Conservation (phyloP, 2,329 filamentous ascomycete genomes). For the Aspergillus cejpii region DNA sequence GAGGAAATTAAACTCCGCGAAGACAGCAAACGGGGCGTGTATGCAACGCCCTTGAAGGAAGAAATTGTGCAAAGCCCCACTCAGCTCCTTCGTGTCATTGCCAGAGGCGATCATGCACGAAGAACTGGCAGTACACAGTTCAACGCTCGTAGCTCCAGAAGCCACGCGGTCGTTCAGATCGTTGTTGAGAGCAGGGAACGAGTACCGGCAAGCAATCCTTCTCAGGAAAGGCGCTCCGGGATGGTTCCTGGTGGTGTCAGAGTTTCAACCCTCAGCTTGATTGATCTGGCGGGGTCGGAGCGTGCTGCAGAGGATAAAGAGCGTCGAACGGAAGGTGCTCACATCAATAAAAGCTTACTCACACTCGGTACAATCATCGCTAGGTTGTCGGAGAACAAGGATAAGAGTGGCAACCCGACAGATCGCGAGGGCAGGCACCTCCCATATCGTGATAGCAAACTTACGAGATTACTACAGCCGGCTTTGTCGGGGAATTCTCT, state of each 20-base stretch:
- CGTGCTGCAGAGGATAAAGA: conserved; percentile 94
- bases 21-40: conserved; percentile 92
- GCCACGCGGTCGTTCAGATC: conserved; percentile 96
- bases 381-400: conserved; percentile 80
- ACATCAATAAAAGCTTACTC: conserved; percentile 96
- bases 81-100: conserved; percentile 88
- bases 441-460: conserved; percentile 94
- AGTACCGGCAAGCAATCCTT: conserved; percentile 49
- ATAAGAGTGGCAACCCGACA: conserved; percentile 63
- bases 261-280: conserved; percentile 89
- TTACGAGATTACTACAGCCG: conserved; percentile 85
- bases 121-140: conserved; percentile 93
- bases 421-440: conserved; percentile 89
- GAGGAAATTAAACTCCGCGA: conserved; percentile 97
- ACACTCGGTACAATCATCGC: conserved; percentile 94
- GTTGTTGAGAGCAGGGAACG: conserved; percentile 95
- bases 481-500: conserved; percentile 89
- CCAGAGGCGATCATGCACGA: conserved; percentile 82
- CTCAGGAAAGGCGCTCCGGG: conserved; percentile 59
- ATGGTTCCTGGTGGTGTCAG: conserved; percentile 81
- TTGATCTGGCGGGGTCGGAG: conserved; percentile 93
- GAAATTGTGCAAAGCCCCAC: conserved; percentile 98
- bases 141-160: conserved; percentile 92
- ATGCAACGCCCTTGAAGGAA: conserved; percentile 91
- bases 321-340: conserved; percentile 84